phyloP scores from a whole-genome alignment of 495 filamentous ascomycete species.

The Geoglossum glabrum region DNA sequence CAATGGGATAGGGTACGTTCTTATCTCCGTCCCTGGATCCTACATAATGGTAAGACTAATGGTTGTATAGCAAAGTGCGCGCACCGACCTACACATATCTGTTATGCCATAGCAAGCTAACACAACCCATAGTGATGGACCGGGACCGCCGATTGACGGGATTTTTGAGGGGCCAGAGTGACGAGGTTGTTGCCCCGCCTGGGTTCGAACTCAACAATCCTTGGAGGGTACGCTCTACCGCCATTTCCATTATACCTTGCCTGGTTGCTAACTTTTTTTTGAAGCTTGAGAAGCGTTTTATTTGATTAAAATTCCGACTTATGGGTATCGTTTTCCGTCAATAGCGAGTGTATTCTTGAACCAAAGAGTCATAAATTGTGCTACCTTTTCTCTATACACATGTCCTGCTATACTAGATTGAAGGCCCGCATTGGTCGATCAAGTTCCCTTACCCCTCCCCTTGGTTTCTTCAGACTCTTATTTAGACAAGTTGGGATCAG shows the following conservation, averaged over 20 bases:
- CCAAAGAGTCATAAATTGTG: neutral
- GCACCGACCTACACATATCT: neutral
- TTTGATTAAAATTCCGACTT: neutral
- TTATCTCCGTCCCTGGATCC: conserved; percentile 1
- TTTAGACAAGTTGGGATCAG: neutral
- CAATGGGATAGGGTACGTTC: conserved; percentile 77
- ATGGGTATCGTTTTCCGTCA: neutral
- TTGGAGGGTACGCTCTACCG: conserved; percentile 48
- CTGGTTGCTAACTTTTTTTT: neutral
- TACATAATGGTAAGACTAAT: conserved; percentile 22
- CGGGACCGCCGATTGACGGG: conserved; percentile 83
- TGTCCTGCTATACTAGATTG: neutral
- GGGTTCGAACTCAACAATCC: conserved; percentile 92
- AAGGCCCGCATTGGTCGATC: neutral
- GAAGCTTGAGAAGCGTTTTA: conserved; percentile 3
- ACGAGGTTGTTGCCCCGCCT: conserved; percentile 53
- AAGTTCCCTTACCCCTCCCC: neutral
- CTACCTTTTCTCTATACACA: neutral
- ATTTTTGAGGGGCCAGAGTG: conserved; percentile 62
- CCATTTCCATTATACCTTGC: neutral
- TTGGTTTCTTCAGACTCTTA: neutral
- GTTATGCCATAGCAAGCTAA: conserved; percentile 7
- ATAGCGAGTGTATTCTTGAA: neutral
- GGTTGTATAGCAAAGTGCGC: conserved; percentile 50
- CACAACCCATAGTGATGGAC: conserved; percentile 60